These are phyloP conservation scores for Lyophyllum atratum DNA, from an alignment of 768 basidiomycete species.

Conservation along the genomic window DNA sequence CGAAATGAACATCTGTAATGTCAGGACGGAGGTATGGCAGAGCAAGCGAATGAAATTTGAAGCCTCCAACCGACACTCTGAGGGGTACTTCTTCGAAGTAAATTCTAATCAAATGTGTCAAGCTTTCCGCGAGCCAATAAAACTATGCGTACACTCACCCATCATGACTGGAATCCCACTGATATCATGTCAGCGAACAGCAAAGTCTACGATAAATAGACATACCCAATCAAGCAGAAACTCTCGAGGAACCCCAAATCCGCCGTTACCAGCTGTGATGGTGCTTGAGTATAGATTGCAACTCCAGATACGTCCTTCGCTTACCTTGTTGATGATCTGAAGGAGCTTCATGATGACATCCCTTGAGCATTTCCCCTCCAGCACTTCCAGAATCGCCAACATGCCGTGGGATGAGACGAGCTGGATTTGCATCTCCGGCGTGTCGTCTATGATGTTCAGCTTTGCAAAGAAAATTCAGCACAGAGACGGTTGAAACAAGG, in stretches of 20 bases:
- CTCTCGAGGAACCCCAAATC: constrained; percentile 91
- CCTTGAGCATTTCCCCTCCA: constrained; percentile 84
- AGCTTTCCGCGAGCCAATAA: not conserved
- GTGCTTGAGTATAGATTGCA: not conserved
- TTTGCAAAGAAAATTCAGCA: constrained; percentile 32
- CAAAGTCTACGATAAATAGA: not conserved
- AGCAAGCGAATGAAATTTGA: constrained; percentile 92
- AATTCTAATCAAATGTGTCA: constrained; percentile 55
- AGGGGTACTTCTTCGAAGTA: constrained; percentile 91
- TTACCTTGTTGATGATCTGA: constrained; percentile 86
- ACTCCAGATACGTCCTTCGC: constrained; percentile 17
- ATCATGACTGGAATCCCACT: constrained; percentile 97
- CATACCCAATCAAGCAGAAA: constrained; percentile 88
- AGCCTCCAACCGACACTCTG: constrained; percentile 92
- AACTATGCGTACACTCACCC: constrained; percentile 45
- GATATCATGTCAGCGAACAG: not conserved
- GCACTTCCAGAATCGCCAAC: constrained; percentile 90
- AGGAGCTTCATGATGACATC: constrained; percentile 86
- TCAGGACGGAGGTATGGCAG: constrained; percentile 90
- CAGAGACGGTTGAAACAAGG: not conserved
- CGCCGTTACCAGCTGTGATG: constrained; percentile 54
- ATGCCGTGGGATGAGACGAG: constrained; percentile 93
- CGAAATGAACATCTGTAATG: constrained; percentile 99
- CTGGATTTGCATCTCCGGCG: constrained; percentile 85
- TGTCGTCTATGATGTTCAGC: constrained; percentile 75